A percentile compares a stretch with the other conserved stretches of the same genome.
phyloP scores from a whole-genome alignment of 768 basidiomycete species.

The Kwoniella pini region DNA sequence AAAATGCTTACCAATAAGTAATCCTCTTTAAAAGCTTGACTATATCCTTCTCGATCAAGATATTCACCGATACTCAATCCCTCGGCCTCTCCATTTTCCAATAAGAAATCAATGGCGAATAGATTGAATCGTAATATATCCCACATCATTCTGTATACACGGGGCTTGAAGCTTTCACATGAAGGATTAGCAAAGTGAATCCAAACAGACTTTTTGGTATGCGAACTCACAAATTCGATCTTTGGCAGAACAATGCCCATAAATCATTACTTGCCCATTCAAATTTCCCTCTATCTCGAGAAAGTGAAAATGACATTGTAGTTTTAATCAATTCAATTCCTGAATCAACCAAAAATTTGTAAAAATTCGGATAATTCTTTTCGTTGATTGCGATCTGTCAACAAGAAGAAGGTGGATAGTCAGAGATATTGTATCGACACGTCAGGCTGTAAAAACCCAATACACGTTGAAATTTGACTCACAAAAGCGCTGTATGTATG shows the following conservation, averaged over 20 bases:
- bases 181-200: too few species aligned
- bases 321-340: conserved; percentile 9
- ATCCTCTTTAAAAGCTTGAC: conserved; percentile 18
- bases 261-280: conserved; percentile 18
- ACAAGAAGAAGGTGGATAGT: too few species aligned
- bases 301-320: conserved; percentile 18
- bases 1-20: conserved; percentile 11
- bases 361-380: conserved; percentile 14
- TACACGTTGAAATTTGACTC: too few species aligned
- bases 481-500: conserved; percentile 7
- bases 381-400: conserved; percentile 16
- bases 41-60: conserved; percentile 13
- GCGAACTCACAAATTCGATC: conserved; percentile 11
- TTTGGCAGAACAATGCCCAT: conserved; percentile 9
- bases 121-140: conserved; percentile 17
- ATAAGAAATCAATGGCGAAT: conserved; percentile 10
- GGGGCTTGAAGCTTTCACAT: conserved; percentile 12
- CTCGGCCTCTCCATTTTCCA: conserved; percentile 5
- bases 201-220: too few species aligned
- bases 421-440: too few species aligned
- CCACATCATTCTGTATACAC: conserved; percentile 19
- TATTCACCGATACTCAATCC: conserved; percentile 16
- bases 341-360: conserved; percentile 9
- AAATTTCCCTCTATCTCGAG: conserved; percentile 10
- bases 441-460: too few species aligned